Conservation (phyloP, 805 yeast genomes). For the Candida loeiensis region DNA sequence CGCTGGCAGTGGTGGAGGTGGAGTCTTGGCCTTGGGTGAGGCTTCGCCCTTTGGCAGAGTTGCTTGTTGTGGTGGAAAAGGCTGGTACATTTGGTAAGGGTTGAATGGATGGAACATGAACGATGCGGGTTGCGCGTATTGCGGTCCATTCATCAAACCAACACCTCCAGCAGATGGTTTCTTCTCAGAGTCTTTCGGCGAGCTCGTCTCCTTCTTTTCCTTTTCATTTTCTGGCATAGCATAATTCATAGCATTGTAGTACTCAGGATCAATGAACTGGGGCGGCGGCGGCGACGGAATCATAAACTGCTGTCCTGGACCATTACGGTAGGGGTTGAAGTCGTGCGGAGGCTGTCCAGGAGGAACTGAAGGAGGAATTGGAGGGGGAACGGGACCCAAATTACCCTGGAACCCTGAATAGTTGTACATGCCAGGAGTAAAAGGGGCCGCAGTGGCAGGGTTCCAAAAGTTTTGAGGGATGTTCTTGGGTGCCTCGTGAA, state of each 20-base stretch:
- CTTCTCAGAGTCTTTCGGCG: conserved; percentile 6
- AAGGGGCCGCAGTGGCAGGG: conserved; percentile 60
- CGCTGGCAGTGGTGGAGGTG: conserved; percentile 8
- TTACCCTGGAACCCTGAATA: conserved; percentile 16
- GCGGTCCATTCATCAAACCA: conserved; percentile 33
- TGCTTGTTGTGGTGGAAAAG: conserved; percentile 15
- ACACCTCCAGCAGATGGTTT: conserved; percentile 25
- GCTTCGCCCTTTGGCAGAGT: conserved; percentile 3
- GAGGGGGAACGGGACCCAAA: conserved; percentile 13
- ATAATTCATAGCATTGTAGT: conserved; percentile 31
- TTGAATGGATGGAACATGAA: conserved; percentile 50
- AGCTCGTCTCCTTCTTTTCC: not conserved
- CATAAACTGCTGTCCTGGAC: conserved; percentile 25
- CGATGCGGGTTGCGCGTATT: conserved; percentile 22
- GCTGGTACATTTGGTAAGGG: conserved; percentile 43
- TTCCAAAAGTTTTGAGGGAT: conserved; percentile 52
- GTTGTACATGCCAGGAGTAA: conserved; percentile 42
- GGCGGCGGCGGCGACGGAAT: conserved; percentile 33
- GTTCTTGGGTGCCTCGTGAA: conserved; percentile 13
- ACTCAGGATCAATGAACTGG: conserved; percentile 35
- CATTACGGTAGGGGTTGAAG: conserved; percentile 1
- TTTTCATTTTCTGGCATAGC: conserved; percentile 10
- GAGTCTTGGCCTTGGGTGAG: conserved; percentile 5
- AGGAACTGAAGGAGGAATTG: conserved; percentile 18
- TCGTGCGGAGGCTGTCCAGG: conserved; percentile 7